phyloP scores from a whole-genome alignment of 345 rosid species.

The Rhodamnia argentea region DNA sequence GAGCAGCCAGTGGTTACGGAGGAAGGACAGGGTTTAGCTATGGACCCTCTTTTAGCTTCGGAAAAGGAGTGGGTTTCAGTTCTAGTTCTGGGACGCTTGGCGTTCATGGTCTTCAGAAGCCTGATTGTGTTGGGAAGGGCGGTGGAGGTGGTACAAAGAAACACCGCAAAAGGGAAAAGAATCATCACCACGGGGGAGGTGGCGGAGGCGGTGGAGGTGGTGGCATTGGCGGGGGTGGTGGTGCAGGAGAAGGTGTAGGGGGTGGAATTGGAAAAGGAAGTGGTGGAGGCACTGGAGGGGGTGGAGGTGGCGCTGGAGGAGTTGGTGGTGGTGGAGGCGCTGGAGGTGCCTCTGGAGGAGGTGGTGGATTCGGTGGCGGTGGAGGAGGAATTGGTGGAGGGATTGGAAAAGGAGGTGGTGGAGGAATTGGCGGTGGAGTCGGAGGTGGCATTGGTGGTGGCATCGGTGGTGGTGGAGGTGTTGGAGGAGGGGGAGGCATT shows the following conservation, averaged over 20 bases:
- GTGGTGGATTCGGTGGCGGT: background rate
- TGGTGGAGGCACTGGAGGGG: background rate
- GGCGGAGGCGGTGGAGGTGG: background rate
- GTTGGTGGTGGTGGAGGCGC: background rate
- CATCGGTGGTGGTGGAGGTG: background rate
- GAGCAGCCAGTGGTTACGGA: background rate
- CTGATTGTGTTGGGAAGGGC: conserved; percentile 12
- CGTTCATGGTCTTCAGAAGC: background rate
- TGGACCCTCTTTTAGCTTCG: conserved; percentile 1
- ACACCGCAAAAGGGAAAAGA: background rate
- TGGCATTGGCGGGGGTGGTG: background rate
- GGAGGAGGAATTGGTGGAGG: background rate
- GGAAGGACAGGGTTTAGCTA: background rate
- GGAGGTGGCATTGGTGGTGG: background rate
- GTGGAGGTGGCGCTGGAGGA: background rate
- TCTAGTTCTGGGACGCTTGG: background rate
- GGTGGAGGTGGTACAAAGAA: background rate
- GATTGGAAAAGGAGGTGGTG: background rate
- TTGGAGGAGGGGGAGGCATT: background rate
- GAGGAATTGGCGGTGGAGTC: background rate
- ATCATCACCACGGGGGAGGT: background rate
- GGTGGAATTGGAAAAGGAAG: background rate
- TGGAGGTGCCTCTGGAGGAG: background rate
- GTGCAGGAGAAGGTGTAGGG: background rate
- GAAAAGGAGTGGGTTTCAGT: conserved; percentile 1